phyloP scores from a whole-genome alignment of 257 asterid genomes.

The Solanum bulbocastanum region DNA sequence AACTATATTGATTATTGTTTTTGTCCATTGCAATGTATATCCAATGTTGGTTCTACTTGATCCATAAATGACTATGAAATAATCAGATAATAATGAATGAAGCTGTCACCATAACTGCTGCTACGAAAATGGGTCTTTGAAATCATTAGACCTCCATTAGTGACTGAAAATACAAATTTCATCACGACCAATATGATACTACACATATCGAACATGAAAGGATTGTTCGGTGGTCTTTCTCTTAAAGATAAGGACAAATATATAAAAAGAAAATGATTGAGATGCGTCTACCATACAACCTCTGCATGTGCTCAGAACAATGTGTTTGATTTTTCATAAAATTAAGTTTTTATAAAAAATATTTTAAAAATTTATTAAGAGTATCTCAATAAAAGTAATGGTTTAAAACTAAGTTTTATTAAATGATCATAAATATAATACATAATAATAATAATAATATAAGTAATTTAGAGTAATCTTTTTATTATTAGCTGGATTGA shows the following conservation, averaged over 20 bases:
- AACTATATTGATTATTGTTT: no score
- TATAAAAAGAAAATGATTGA: no score
- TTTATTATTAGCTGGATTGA: neutral
- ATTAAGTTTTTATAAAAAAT: no score
- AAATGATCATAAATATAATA: no score
- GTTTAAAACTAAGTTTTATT: no score
- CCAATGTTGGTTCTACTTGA: neutral
- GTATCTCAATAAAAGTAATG: no score
- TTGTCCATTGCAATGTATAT: neutral
- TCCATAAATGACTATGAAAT: neutral
- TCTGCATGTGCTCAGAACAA: neutral
- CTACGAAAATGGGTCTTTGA: neutral
- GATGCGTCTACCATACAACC: accelerated
- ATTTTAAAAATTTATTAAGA: no score
- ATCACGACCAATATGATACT: accelerated
- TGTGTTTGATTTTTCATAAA: neutral
- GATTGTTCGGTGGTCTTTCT: neutral
- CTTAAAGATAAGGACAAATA: no score
- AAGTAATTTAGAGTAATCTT: neutral
- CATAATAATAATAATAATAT: neutral
- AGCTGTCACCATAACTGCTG: neutral
- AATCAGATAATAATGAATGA: no score
- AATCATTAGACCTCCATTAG: neutral
- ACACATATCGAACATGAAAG: neutral
- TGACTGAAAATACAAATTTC: neutral